Evolutionary conservation across 1,139 yeast genomes (phyloP), one percentile per base, ranked within the genome.

Genomic region (Candida albicans): DNA sequence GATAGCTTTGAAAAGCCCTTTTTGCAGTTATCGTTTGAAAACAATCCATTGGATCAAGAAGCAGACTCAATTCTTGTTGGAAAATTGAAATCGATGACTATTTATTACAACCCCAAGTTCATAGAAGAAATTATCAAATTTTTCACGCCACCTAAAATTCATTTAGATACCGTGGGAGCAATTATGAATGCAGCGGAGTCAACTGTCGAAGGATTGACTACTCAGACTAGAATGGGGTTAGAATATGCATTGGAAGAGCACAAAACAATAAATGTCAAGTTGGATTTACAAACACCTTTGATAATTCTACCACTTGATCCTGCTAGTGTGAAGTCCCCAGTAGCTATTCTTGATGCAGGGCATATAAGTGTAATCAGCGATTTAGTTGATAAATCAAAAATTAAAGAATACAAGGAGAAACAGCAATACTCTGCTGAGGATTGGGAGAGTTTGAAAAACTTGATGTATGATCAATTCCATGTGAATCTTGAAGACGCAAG

Each of bases 121-220:
- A 74, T 93, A 36, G 95, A 90, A 54, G 87, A 83, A 45, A 73
- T 93, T 39, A 73, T 78, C 11, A 67, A 64, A 44, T 93, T 95
- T 57, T 93, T 95, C 70, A 82, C 78, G 37, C 96, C 98, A 1
- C 96, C 97, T 11, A 82, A 81, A 47, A 81, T 82, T 31, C 96
- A 91, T 56, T 70, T 85, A 47, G 96, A 90, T 57, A 90, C 98
- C 0, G 81, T 95, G 33, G 95, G 93, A 27, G 95, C 95, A 5
- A 81, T 95, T 26, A 82, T 95, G 82, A 87, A 83, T 61, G 98
- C 96, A 0, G 99, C 99, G 0, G 96, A 91, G 52, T 90, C 93
- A 0, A 90, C 97, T 0, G 87, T 95, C 46, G 96, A 90, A 59
- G 97, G 96, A 2, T 70, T 95, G 50, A 83, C 96, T 0, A 75